Evolutionary conservation across 192 early-diverging fungal species (phyloP), one percentile per base, ranked within the genome.

Genomic region (Phlyctochytrium planicorne): DNA sequence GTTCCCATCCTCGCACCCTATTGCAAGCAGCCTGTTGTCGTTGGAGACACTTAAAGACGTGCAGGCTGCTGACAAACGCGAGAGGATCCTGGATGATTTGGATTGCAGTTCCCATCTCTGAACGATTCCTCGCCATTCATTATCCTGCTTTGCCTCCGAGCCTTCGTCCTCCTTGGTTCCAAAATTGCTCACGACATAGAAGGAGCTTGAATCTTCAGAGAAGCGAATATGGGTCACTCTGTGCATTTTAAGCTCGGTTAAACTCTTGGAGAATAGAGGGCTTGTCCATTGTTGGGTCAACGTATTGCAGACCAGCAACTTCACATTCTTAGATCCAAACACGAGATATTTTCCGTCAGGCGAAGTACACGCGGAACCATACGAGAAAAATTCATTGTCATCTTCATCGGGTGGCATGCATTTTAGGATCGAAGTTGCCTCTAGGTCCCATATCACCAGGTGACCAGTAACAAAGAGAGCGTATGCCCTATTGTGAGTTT

Each of bases 401-500:
- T 61, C 60, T 30, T 36, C 27, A 25, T 69, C 60, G n/a, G 68
- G 61, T 16, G 16, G 14, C 14, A 69, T 53, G 3, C 4, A 34
- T 63, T 69, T 69, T 2, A 69, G 14, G n/a, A 63, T 32, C 32
- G 20, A 14, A 34, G 32, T 35, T 3, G 59, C 20, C 10, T 62
- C 37, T 3, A 69, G 34, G 33, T 69, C 60, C 68, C 68, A 69
- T 29, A 69, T 53, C 27, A 34, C 53, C 24, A 69, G 29, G 20
- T 30, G 14, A 23, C 68, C 52, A 33, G 60, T 69, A 2, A 69
- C 14, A 53, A 35, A 62, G 31, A 69, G 53, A 3, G 59, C 68
- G 1, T 62, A 69, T 20, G 68, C 68, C 2, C 60, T 34, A 20
- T 53, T 20, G 30, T 52, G 52, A 6, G 40, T 47, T 40, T 52